Evolutionary conservation across 805 yeast species (phyloP), one percentile per base, ranked within the genome.

Genomic region (Sugiyamaella lignohabitans): DNA sequence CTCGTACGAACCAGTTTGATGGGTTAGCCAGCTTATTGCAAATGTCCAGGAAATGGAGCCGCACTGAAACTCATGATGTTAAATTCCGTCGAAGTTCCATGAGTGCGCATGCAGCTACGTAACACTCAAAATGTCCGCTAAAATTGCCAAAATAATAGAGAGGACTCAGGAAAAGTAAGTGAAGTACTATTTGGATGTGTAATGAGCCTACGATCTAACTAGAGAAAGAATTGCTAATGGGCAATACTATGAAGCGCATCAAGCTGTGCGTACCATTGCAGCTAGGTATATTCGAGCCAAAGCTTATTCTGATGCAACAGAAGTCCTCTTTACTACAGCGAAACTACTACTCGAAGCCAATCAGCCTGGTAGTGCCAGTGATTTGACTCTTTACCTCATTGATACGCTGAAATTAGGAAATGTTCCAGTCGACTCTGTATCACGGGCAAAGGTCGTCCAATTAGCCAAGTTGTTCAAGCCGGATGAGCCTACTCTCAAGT

Each of bases 171-270:
- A 55, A 40, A 55, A 54, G 53, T 27, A 27, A 27, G 32, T 27
- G 32, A 27, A 8, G 14, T 27, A 8, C 14, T 27, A 27, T 54
- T 41, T 17, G 46, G 16, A 19, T 19, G 16, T n/a, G 22, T 17
- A 6, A 30, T 43, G 24, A 14, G 4, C 19, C 6, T 16, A 4
- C 17, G 21, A n/a, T 3, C 4, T n/a, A 20, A 10, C 18, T 11
- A 17, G 29, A 36, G 11, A 4, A 21, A 81, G 84, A 57, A 82
- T 91, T 53, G 76, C 74, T 43, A 74, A 74, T 42, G 87, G 86
- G 2, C 84, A 88, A 46, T 87, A 74, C 67, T 91, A 91, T 62
- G 98, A 93, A 62, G 98, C 98, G 0, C 96, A 91, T 63, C 98
- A 93, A 65, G 89, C 96, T 0, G 73, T 93, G 43, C 73, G 96